Evolutionary conservation across 2,329 filamentous ascomycete genomes (phyloP).

Genomic region (Leptographium radiaticola): DNA sequence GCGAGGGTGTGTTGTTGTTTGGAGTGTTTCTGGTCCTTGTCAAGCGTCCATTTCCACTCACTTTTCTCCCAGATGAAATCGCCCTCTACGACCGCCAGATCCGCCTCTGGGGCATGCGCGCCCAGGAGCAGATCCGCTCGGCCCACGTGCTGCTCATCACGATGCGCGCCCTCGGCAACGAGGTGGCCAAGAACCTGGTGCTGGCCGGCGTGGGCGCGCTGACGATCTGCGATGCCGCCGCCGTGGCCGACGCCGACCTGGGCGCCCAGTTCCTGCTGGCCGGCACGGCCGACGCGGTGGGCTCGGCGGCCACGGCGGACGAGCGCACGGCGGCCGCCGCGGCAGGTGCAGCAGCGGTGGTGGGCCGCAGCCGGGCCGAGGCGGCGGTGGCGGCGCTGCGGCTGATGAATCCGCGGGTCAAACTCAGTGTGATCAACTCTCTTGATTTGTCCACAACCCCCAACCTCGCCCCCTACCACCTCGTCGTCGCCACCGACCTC

Average conservation of each 20-base stretch:
- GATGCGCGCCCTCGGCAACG: constrained; percentile 77
- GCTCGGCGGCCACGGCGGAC: constrained; percentile 34
- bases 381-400: constrained; percentile 67
- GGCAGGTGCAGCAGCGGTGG: constrained; percentile 49
- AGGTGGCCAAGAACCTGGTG: constrained; percentile 95
- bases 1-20: not conserved
- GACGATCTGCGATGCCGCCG: constrained; percentile 70
- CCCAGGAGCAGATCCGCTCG: constrained; percentile 81
- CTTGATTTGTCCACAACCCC: too few relatives aligned
- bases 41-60: not conserved
- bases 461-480: constrained; percentile 69
- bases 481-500: constrained; percentile 83
- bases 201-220: constrained; percentile 84
- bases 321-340: constrained; percentile 79
- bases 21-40: not conserved
- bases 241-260: constrained; percentile 66
- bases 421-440: too few relatives aligned
- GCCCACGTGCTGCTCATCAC: constrained; percentile 84
- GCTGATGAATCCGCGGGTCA: constrained; percentile 81
- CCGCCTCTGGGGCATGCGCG: constrained; percentile 89
- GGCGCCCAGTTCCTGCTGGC: constrained; percentile 73
- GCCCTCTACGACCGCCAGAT: constrained; percentile 96
- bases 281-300: not conserved
- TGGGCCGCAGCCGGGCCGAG: constrained; percentile 76
- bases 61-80: constrained; percentile 61